Evolutionary conservation across 257 asterid genomes (phyloP).

Genomic region (Jasminum sambac): DNA sequence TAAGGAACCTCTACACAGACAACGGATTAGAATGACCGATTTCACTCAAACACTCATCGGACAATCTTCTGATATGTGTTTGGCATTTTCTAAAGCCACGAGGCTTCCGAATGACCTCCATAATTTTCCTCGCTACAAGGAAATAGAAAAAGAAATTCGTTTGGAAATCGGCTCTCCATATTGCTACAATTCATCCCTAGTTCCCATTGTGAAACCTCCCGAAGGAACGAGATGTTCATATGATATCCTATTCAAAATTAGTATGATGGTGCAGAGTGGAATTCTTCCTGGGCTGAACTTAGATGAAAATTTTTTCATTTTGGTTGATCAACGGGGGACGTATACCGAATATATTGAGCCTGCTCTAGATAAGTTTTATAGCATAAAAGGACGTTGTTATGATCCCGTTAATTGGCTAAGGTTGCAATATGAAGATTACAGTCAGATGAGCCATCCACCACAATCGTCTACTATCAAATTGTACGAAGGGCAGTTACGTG

Average conservation of each 20-base stretch:
- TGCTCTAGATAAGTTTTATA: slow-evolving; percentile 62
- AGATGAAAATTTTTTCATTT: slow-evolving; percentile 40
- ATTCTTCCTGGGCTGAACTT: slow-evolving; percentile 74
- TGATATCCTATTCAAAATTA: slow-evolving; percentile 56
- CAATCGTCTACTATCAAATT: slow-evolving; percentile 55
- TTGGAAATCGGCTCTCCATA: slow-evolving; percentile 48
- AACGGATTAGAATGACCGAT: slow-evolving; percentile 87
- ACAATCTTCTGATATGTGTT: slow-evolving; percentile 78
- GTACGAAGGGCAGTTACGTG: slow-evolving; percentile 72
- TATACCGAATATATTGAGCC: slow-evolving; percentile 51
- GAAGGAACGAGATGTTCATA: slow-evolving; percentile 47
- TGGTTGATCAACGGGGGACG: slow-evolving; percentile 47
- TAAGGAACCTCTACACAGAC: slow-evolving; percentile 58
- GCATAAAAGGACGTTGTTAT: slow-evolving; percentile 75
- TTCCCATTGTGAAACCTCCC: slow-evolving; percentile 70
- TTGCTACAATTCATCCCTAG: slow-evolving; percentile 41
- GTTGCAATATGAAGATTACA: slow-evolving; percentile 47
- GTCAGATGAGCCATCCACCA: slow-evolving; percentile 38
- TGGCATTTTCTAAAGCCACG: slow-evolving; percentile 51
- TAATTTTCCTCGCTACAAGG: slow-evolving; percentile 51
- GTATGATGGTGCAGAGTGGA: slow-evolving; percentile 75
- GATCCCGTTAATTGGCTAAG: slow-evolving; percentile 70
- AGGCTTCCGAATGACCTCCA: slow-evolving; percentile 59
- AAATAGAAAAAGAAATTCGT: slow-evolving; percentile 38
- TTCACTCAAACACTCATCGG: slow-evolving; percentile 66